Base-by-base conservation (phyloP, 1,139 yeast genomes). In the Pichia sp. region DNA sequence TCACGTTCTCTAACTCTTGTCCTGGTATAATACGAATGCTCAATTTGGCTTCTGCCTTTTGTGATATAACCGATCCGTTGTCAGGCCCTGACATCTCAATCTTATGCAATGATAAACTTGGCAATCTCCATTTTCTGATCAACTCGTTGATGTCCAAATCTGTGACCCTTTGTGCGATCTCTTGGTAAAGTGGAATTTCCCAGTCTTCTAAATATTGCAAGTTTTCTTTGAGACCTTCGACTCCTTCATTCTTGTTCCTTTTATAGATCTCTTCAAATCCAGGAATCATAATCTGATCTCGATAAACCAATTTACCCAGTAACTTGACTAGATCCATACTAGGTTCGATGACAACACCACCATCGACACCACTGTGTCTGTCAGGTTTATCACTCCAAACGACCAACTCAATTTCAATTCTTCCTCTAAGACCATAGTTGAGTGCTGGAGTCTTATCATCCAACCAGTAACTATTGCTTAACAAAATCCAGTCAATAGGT, bases 291-390 rank as follows among this genome's bases (percentile, higher is more conserved):
- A 90, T 84, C 54, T 72, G 71, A n/a, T 87, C 87, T 32, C 74
- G 70, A 63, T 79, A 79, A 45, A 84, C 79, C 54, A 90, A 73
- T 53, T 80, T 79, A 8, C 93, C 78, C 42, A 92, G 72, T 16
- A 92, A 66, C 57, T 85, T 86, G 51, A 92, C 79, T 67, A 93
- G 71, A 66, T 93, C 98, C 74, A 89, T 81, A 0, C 95, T 84
- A 2, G 99, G 98, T 63, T 93, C 99, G 56, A 87, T 78, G 62
- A 82, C 81, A 8, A 87, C 85, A 57, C 98, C 99, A 49, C 99
- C 99, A 71, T 92, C 96, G 15, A 93, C 95, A 58, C 99, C 99
- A 0, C 97, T 90, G 66, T 93, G 99, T 58, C 96, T 76, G 70
- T 93, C 98, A 1, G 96, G 96, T 58, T 78, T 78, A 57, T 82